phyloP scores from a whole-genome alignment of 805 yeast species.

The Torulaspora franciscae region DNA sequence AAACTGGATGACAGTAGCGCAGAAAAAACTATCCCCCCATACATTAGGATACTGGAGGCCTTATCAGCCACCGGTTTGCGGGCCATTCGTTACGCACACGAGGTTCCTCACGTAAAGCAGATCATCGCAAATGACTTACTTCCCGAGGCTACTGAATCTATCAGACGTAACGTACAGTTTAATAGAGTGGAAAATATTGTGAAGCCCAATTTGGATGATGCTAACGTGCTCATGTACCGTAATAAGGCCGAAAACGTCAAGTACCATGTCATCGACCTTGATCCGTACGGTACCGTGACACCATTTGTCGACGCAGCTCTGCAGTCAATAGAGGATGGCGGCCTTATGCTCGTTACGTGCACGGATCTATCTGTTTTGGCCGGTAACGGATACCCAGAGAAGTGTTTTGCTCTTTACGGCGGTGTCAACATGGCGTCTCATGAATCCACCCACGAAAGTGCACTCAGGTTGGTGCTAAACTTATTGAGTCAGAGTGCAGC shows the following conservation, averaged over 20 bases:
- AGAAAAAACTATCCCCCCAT: slow-evolving; percentile 36
- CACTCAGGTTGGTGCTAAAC: slow-evolving; percentile 75
- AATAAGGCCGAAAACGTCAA: slow-evolving; percentile 39
- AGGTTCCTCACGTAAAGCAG: slow-evolving; percentile 67
- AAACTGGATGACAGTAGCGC: slow-evolving; percentile 30
- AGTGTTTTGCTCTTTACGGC: slow-evolving; percentile 91
- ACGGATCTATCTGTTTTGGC: slow-evolving; percentile 95
- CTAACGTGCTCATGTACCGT: slow-evolving; percentile 73
- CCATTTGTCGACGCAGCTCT: slow-evolving; percentile 93
- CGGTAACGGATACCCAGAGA: slow-evolving; percentile 94
- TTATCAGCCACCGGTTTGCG: slow-evolving; percentile 92
- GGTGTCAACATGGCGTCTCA: slow-evolving; percentile 76
- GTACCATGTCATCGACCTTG: slow-evolving; percentile 87
- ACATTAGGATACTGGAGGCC: slow-evolving; percentile 76
- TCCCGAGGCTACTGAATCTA: slow-evolving; percentile 78
- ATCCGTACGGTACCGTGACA: slow-evolving; percentile 96
- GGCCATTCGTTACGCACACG: slow-evolving; percentile 89
- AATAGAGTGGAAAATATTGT: slow-evolving; percentile 59
- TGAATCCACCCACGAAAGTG: slow-evolving; percentile 90
- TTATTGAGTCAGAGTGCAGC: slow-evolving; percentile 81
- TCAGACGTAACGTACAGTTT: slow-evolving; percentile 62
- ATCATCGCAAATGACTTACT: slow-evolving; percentile 88
- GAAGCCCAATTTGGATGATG: slow-evolving; percentile 75
- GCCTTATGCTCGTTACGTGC: slow-evolving; percentile 84
- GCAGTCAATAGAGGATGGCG: slow-evolving; percentile 78